Base-by-base conservation (phyloP, 345 rosid genomes). In the Lepidium africanum region DNA sequence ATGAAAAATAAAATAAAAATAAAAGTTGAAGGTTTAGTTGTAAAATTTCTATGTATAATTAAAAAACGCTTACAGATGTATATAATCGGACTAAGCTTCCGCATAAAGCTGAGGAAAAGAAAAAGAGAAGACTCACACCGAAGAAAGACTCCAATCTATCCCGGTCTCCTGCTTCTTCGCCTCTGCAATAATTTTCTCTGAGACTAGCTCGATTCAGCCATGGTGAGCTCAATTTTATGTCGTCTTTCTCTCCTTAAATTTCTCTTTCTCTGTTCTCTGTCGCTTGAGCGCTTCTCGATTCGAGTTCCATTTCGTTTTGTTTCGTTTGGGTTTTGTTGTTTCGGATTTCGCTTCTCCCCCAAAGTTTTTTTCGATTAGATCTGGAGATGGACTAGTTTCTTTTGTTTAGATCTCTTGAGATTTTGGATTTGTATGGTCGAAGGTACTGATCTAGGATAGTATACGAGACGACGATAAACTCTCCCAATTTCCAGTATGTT, bases 321-420 rank as follows among this genome's bases (percentile, higher is more conserved):
- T 59, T 59, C 57, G 57, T 59, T 67, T 14, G 10, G 55, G 27
- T 58, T 73, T 52, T 25, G n/a, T 42, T 59, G 50, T 3, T 41
- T 51, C 48, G 47, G 61, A 58, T 73, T 65, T 23, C 5, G 50
- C 3, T 17, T 60, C 19, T 74, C 17, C 38, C 15, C 7, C 17
- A 14, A 3, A 42, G 64, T 13, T 36, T 6, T 10, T 3, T 25
- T 42, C 8, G 57, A 15, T 45, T 67, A 53, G 78, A 74, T 74
- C 73, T 74, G 78, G 38, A 10, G 33, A 42, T 65, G n/a, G 33
- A 59, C 11, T 59, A 12, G 49, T 33, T 41, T 30, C 6, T 25
- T 51, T 50, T 3, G 67, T 59, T 67, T 76, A 70, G 75, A 76
- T 70, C 75, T 76, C 74, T 30, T 70, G 72, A 50, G 72, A 38